Evolutionary conservation across 2,329 filamentous ascomycete species (phyloP).

Genomic region (Arachnopeziza araneosa): DNA sequence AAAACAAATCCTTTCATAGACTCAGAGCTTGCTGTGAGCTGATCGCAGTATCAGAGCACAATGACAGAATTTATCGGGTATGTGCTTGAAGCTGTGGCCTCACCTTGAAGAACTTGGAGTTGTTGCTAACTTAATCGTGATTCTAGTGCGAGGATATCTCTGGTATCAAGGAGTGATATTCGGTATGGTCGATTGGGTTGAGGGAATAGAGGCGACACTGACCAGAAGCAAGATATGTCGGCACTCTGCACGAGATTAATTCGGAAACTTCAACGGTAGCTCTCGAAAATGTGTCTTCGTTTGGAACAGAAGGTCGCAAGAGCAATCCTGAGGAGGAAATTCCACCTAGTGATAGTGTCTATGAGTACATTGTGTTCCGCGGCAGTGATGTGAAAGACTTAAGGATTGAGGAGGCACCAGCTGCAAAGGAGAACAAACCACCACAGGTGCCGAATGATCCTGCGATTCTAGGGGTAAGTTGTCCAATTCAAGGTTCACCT

Average conservation of each 20-base stretch:
- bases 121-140: conserved; percentile 18
- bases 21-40: conserved; percentile 27
- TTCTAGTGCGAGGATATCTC: conserved; percentile 80
- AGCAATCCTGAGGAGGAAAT: conserved; percentile 76
- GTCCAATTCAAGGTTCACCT: background rate
- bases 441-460: conserved; percentile 87
- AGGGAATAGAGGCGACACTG: conserved; percentile 5
- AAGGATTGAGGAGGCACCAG: conserved; percentile 79
- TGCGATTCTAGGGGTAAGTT: conserved; percentile 93
- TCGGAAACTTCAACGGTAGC: conserved; percentile 95
- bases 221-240: conserved; percentile 68
- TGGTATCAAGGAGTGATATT: conserved; percentile 97
- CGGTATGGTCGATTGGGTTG: conserved; percentile 53
- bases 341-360: conserved; percentile 76
- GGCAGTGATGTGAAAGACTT: conserved; percentile 98
- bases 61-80: conserved; percentile 60
- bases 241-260: conserved; percentile 95
- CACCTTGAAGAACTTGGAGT: background rate
- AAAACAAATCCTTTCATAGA: conserved; percentile 4
- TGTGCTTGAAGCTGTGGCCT: background rate
- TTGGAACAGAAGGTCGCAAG: conserved; percentile 87
- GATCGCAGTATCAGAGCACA: conserved; percentile 22
- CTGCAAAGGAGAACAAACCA: conserved; percentile 67
- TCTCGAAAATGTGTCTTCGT: conserved; percentile 91
- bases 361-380: conserved; percentile 98